A percentile compares a stretch with the other conserved stretches of the same genome.
phyloP scores from a whole-genome alignment of 306 rosid genomes.

The Cucurbita argyrosperma region DNA sequence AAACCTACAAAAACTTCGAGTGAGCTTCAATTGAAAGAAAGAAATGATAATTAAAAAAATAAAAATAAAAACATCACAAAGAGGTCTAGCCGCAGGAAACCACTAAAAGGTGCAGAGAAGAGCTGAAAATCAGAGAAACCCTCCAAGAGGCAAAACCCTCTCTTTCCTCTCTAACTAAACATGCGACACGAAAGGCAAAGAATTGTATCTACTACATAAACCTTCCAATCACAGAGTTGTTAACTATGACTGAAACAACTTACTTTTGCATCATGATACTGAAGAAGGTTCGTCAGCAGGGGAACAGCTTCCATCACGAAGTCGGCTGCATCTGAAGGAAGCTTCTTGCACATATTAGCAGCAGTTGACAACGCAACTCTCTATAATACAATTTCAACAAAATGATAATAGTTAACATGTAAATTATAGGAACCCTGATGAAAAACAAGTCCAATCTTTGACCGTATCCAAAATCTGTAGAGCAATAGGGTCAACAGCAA shows the following conservation, averaged over 20 bases:
- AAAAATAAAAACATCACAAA: not conserved
- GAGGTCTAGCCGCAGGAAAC: not conserved
- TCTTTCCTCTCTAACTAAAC: not conserved
- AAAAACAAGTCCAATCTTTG: not conserved
- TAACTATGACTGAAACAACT: not conserved
- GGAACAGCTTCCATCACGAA: conserved; percentile 99
- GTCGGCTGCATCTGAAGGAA: conserved; percentile 98
- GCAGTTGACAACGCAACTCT: conserved; percentile 98
- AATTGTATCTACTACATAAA: not conserved
- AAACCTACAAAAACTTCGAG: not conserved
- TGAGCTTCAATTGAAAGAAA: not conserved
- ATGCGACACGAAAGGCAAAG: too few species aligned
- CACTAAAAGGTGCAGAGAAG: not conserved
- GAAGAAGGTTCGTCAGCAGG: conserved; percentile 85
- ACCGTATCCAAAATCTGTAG: not conserved
- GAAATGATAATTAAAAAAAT: not conserved
- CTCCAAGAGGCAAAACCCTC: not conserved
- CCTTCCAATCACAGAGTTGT: not conserved
- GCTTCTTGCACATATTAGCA: conserved; percentile 99
- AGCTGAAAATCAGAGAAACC: not conserved
- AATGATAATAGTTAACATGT: not conserved
- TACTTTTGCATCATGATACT: conserved; percentile 94
- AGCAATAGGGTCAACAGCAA: not conserved
- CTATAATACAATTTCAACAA: conserved; percentile 25
- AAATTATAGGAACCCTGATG: not conserved